A percentile compares a stretch with the other conserved stretches of the same genome.
These are phyloP conservation scores for Podila epicladia DNA, from an alignment of 192 early-diverging fungal genomes.

Conservation along the genomic window DNA sequence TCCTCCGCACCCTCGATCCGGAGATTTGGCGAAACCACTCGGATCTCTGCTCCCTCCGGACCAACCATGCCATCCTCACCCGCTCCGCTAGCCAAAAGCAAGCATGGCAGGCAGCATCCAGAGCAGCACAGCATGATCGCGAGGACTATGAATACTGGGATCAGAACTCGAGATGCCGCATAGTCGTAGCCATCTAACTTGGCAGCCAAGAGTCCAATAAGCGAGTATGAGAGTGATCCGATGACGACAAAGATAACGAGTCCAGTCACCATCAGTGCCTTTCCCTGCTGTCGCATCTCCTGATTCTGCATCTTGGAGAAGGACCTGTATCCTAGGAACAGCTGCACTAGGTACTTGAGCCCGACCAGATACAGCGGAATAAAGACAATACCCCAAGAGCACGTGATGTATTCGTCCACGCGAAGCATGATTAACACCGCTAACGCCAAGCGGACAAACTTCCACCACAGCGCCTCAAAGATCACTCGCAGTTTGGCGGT, in stretches of 20 bases:
- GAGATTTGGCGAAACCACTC: slow-evolving; percentile 4
- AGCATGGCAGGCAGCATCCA: slow-evolving; percentile 64
- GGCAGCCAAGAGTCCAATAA: slow-evolving; percentile 37
- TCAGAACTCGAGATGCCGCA: slow-evolving; percentile 63
- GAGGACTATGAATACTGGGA: slow-evolving; percentile 72
- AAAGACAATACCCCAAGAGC: slow-evolving; percentile 72
- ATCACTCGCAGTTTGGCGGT: slow-evolving; percentile 10
- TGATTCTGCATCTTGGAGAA: slow-evolving; percentile 25
- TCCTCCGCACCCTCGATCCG: slow-evolving; percentile 2
- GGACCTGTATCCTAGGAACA: slow-evolving; percentile 41
- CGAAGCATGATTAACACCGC: slow-evolving; percentile 70
- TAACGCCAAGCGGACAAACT: slow-evolving; percentile 69
- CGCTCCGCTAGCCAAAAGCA: slow-evolving; percentile 46
- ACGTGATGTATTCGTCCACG: slow-evolving; percentile 58
- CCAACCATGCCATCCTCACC: slow-evolving; percentile 32
- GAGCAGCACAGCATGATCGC: slow-evolving; percentile 61
- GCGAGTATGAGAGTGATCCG: slow-evolving; percentile 32
- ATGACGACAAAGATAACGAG: slow-evolving; percentile 52
- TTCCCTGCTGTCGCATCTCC: slow-evolving; percentile 42
- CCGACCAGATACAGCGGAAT: slow-evolving; percentile 69
- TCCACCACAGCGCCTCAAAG: slow-evolving; percentile 66
- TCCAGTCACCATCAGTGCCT: slow-evolving; percentile 51
- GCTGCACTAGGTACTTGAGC: slow-evolving; percentile 57
- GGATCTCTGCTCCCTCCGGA: neutral
- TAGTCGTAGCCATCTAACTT: slow-evolving; percentile 31